Evolutionary conservation across 495 filamentous ascomycete genomes (phyloP).

Genomic region (Hypomontagnella monticulosa): DNA sequence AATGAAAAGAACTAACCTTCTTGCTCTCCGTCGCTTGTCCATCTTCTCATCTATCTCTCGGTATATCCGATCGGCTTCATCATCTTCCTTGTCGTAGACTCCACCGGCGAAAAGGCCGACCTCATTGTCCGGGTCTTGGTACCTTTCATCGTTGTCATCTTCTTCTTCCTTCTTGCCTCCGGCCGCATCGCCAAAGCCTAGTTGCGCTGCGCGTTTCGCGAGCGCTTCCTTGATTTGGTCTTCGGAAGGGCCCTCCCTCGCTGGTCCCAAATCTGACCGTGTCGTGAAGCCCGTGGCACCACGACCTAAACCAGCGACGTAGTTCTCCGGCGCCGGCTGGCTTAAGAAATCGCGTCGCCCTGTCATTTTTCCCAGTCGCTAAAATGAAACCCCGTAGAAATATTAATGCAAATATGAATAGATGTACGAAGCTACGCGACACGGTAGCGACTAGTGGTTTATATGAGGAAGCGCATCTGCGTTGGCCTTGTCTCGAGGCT

Average conservation of each 20-base stretch:
- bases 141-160: conserved; percentile 84
- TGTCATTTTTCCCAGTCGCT: conserved; percentile 61
- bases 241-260: conserved; percentile 94
- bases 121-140: conserved; percentile 96
- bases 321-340: conserved; percentile 95
- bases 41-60: conserved; percentile 95
- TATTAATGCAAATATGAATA: neutral
- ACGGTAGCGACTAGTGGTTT: neutral
- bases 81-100: conserved; percentile 93
- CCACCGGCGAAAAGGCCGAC: conserved; percentile 94
- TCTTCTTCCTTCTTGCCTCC: conserved; percentile 83
- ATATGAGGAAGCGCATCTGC: neutral
- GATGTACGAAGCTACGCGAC: neutral
- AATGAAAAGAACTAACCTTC: conserved; percentile 79
- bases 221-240: conserved; percentile 98
- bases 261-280: conserved; percentile 94
- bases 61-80: conserved; percentile 96
- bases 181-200: conserved; percentile 79
- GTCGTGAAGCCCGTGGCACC: conserved; percentile 99
- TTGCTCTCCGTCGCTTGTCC: conserved; percentile 82
- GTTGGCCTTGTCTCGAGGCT: no score
- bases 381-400: neutral
- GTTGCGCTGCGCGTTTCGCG: conserved; percentile 85
- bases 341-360: conserved; percentile 90
- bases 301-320: conserved; percentile 96